Evolutionary conservation across 108 stramenopile genomes (phyloP).

Genomic region (Cylindrotheca fusiformis): DNA sequence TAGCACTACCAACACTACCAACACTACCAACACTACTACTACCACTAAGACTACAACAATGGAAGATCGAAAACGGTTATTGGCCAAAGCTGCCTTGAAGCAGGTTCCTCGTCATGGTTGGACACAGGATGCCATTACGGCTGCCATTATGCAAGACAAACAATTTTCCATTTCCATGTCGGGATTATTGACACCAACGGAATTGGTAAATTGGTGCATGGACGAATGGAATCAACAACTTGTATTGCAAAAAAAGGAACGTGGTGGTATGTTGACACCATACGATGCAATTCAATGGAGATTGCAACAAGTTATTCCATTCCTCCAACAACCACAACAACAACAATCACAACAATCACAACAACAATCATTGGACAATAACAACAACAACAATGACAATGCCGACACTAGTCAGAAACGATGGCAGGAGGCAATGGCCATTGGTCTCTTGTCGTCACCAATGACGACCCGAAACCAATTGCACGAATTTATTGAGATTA

Average conservation of each 20-base stretch:
- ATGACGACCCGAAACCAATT: slow-evolving; percentile 51
- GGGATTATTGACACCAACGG: slow-evolving; percentile 62
- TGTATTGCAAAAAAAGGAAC: slow-evolving; percentile 3
- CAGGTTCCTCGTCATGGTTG: slow-evolving; percentile 73
- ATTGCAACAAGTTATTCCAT: slow-evolving; percentile 38
- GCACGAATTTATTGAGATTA: slow-evolving; percentile 57
- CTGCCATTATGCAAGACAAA: slow-evolving; percentile 47
- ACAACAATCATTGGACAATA: too few relatives aligned
- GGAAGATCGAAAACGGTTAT: slow-evolving; percentile 8
- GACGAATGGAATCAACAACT: slow-evolving; percentile 70
- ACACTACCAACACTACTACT: background rate
- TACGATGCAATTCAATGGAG: slow-evolving; percentile 26
- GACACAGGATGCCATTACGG: slow-evolving; percentile 80
- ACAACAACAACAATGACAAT: too few relatives aligned
- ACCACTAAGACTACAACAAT: slow-evolving; percentile 1
- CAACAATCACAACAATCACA: too few relatives aligned
- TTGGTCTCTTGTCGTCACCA: slow-evolving; percentile 69
- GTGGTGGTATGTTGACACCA: slow-evolving; percentile 8
- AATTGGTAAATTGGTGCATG: slow-evolving; percentile 78
- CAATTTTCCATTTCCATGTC: slow-evolving; percentile 56
- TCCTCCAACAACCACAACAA: too few relatives aligned
- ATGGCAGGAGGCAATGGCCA: slow-evolving; percentile 87
- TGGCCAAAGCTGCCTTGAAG: slow-evolving; percentile 40
- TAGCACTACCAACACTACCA: too few relatives aligned
- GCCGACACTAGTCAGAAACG: too few relatives aligned